Percentiles rank a stretch among this genome's conserved stretches.
These are phyloP conservation scores for Goniomonas avonlea DNA, from an alignment of 78 protist genomes.

Conservation along the genomic window DNA sequence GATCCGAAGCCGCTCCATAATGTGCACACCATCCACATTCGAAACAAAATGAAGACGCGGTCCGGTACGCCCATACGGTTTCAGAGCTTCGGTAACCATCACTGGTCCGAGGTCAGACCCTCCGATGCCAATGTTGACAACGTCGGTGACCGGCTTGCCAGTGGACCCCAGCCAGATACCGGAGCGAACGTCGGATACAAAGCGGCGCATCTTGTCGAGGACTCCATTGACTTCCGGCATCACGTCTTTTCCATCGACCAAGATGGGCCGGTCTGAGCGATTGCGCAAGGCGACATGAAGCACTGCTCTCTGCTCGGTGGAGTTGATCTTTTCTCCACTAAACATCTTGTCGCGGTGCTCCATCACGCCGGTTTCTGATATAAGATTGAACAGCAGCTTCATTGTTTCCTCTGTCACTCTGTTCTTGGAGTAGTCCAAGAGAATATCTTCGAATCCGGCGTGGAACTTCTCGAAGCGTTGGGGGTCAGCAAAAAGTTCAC, in stretches of 20 bases:
- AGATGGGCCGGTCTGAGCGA: constrained; percentile 36
- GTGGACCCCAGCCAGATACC: constrained; percentile 81
- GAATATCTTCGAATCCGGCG: constrained; percentile 16
- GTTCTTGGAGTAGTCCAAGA: constrained; percentile 80
- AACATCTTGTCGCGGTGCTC: constrained; percentile 60
- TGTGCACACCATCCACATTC: constrained; percentile 92
- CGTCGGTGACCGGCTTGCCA: constrained; percentile 77
- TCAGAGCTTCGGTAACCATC: constrained; percentile 87
- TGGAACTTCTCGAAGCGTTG: background rate
- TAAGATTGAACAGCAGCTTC: constrained; percentile 44
- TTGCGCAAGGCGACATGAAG: constrained; percentile 88
- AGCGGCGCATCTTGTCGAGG: constrained; percentile 44
- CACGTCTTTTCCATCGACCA: constrained; percentile 84
- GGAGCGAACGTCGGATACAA: constrained; percentile 58
- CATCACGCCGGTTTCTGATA: constrained; percentile 39
- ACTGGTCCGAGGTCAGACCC: constrained; percentile 85
- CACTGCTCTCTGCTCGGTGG: constrained; percentile 87
- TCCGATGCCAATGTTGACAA: constrained; percentile 90
- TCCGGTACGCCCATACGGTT: constrained; percentile 47
- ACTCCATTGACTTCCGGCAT: constrained; percentile 70
- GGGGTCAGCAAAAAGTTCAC: constrained; percentile 3
- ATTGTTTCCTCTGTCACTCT: constrained; percentile 55
- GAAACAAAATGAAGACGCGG: constrained; percentile 70
- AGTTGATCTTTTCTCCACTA: constrained; percentile 80
- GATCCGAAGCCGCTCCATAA: constrained; percentile 49